Evolutionary conservation across 176 grass and related monocot species (phyloP).

Genomic region (sorghum (Sorghum bicolor)): Sorghum_bicolor_NCBIv3 NC_012872.2:71647001-71647500

Average conservation of each 20-base stretch:
- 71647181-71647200: slow-evolving; percentile 49
- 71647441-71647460: slow-evolving; percentile 84
- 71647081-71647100: background rate
- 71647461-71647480: slow-evolving; percentile 36
- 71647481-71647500: slow-evolving; percentile 62
- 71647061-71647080: slow-evolving; percentile 41
- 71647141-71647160: slow-evolving; percentile 36
- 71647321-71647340: slow-evolving; percentile 18
- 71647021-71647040: no score
- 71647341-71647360: slow-evolving; percentile 37
- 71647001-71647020: background rate
- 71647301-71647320: background rate
- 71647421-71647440: slow-evolving; percentile 82
- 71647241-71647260: slow-evolving; percentile 21
- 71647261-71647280: slow-evolving; percentile 2
- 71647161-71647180: background rate
- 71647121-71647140: background rate
- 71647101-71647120: background rate
- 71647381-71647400: background rate
- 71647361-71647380: slow-evolving; percentile 41
- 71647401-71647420: slow-evolving; percentile 28
- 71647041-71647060: background rate
- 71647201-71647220: slow-evolving; percentile 26
- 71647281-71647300: background rate
- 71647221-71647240: slow-evolving; percentile 39